These are phyloP conservation scores for Raffaelea ambrosiae DNA, from an alignment of 2,329 filamentous ascomycete species.

Conservation along the genomic window DNA sequence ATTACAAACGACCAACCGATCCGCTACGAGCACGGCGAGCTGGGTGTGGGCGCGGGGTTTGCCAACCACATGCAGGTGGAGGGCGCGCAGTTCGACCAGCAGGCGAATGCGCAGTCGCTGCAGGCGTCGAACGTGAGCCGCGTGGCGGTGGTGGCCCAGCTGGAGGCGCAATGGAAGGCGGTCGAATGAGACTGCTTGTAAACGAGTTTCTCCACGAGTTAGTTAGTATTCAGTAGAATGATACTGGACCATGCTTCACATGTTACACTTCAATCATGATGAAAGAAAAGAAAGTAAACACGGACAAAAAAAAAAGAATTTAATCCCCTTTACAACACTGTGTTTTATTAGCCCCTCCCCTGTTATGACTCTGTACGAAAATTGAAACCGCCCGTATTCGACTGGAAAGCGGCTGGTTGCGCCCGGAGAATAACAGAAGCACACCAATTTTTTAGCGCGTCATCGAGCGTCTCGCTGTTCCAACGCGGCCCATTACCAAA, in stretches of 20 bases:
- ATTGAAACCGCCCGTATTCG: too few relatives aligned
- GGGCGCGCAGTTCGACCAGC: neutral
- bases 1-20: neutral
- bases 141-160: neutral
- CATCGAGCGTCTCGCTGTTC: neutral
- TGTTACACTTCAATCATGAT: too few relatives aligned
- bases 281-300: too few relatives aligned
- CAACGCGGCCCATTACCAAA: neutral
- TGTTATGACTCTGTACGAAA: too few relatives aligned
- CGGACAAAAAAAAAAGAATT: neutral
- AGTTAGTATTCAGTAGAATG: too few relatives aligned
- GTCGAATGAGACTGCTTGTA: too few relatives aligned
- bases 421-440: neutral
- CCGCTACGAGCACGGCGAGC: neutral
- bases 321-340: too few relatives aligned
- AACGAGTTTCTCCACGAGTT: too few relatives aligned
- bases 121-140: neutral
- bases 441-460: neutral
- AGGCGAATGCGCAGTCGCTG: neutral
- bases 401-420: too few relatives aligned
- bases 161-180: neutral
- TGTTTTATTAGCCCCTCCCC: too few relatives aligned
- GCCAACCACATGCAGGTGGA: neutral
- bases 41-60: neutral
- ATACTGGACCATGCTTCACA: too few relatives aligned